Conservation (phyloP, 225 moss, liverwort and hornwort genomes). For the Takakia lepidozioides region DNA sequence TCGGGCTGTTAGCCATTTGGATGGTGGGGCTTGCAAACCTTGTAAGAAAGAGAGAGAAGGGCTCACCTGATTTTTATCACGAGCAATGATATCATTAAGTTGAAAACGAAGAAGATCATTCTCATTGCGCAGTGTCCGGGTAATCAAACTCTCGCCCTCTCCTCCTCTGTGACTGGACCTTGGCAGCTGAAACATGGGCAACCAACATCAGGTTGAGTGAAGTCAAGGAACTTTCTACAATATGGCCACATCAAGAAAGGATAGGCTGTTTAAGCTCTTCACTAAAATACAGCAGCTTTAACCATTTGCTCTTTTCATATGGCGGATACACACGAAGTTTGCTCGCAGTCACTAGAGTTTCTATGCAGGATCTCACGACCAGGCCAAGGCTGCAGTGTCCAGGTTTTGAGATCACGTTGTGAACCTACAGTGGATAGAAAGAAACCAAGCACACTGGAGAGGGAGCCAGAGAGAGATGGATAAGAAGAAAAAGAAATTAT, state of each 20-base stretch:
- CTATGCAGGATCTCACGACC: too few relatives aligned
- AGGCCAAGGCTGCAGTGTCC: too few relatives aligned
- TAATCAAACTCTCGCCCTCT: conserved; percentile 53
- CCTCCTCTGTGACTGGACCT: conserved; percentile 30
- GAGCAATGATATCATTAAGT: conserved; percentile 77
- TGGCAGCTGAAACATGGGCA: conserved; percentile 14
- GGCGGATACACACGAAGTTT: too few relatives aligned
- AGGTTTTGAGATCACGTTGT: too few relatives aligned
- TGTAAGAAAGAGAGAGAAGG: not conserved
- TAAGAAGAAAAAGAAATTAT: too few relatives aligned
- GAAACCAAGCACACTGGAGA: too few relatives aligned
- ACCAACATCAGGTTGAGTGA: not conserved
- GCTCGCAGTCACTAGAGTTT: too few relatives aligned
- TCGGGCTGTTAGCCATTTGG: too few relatives aligned
- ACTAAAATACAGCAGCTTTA: not conserved
- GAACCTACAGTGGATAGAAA: too few relatives aligned
- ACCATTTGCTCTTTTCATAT: too few relatives aligned
- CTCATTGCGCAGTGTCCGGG: conserved; percentile 67
- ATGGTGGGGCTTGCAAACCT: too few relatives aligned
- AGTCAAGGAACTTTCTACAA: not conserved
- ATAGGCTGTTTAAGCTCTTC: not conserved
- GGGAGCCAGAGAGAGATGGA: too few relatives aligned
- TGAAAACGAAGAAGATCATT: conserved; percentile 90
- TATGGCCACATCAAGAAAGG: conserved; percentile 2
- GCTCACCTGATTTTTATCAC: conserved; percentile 83